phyloP scores from a whole-genome alignment of 2,329 filamentous ascomycete species.

The Ceratocystis diversiconidia region DNA sequence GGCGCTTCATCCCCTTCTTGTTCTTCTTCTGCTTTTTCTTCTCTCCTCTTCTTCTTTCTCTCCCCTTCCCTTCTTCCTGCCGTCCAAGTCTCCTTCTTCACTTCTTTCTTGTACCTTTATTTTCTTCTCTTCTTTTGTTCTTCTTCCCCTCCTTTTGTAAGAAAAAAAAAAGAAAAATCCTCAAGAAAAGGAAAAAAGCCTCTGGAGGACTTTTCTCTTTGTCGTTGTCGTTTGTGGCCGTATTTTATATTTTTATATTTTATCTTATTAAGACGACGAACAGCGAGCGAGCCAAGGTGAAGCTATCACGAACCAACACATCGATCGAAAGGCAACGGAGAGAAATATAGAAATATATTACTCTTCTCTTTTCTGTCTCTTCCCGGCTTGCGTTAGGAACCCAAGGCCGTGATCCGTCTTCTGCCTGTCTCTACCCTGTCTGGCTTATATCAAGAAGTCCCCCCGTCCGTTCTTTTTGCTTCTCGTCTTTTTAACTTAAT shows the following conservation, averaged over 20 bases:
- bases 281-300: too few species aligned
- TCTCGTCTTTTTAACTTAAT: slow-evolving; percentile 2
- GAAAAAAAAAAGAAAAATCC: too few species aligned
- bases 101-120: slow-evolving; percentile 10
- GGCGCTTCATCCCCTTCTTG: not conserved
- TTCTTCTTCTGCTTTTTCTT: slow-evolving; percentile 6
- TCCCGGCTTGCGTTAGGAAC: not conserved
- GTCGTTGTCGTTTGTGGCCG: not conserved
- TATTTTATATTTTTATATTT: not conserved
- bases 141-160: not conserved
- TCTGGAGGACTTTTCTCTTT: slow-evolving; percentile 1
- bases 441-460: not conserved
- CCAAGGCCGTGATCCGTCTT: too few species aligned
- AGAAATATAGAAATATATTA: not conserved
- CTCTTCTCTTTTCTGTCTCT: not conserved
- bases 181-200: not conserved
- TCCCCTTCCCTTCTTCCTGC: slow-evolving; percentile 1
- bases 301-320: not conserved
- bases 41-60: not conserved
- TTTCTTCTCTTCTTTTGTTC: slow-evolving; percentile 11
- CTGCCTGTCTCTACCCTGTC: too few species aligned
- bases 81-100: not conserved
- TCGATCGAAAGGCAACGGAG: not conserved
- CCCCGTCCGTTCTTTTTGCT: not conserved
- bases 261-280: not conserved